These are phyloP conservation scores for Brachypodium distachyon DNA, from an alignment of 202 grass and related monocot genomes.

Conservation along the genomic window DNA sequence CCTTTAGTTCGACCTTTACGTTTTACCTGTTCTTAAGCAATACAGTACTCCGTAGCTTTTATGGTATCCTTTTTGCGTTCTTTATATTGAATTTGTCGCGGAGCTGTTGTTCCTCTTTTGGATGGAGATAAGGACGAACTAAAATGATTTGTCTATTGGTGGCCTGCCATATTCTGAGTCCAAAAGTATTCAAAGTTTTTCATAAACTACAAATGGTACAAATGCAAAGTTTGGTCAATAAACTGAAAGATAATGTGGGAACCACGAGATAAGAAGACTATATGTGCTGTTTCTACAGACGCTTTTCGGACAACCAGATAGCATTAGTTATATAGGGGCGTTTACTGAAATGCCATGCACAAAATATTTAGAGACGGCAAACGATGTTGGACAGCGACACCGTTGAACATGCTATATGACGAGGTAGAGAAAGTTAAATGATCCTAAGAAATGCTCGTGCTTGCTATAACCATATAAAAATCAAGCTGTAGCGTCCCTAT, in stretches of 20 bases:
- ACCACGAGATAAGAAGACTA: background rate
- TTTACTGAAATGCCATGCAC: background rate
- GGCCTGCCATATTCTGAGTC: background rate
- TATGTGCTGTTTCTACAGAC: constrained; percentile 8
- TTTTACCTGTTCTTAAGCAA: constrained; percentile 24
- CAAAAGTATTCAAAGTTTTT: background rate
- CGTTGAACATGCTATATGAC: background rate
- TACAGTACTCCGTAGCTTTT: too few relatives aligned
- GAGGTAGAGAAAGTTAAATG: background rate
- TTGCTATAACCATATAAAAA: background rate
- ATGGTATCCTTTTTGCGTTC: background rate
- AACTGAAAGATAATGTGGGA: background rate
- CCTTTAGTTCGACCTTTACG: constrained; percentile 28
- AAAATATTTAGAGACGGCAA: background rate
- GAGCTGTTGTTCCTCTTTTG: constrained; percentile 12
- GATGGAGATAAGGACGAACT: constrained; percentile 19
- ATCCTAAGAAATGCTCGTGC: background rate
- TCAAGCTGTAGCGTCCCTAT: constrained; percentile 17
- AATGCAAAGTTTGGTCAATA: constrained; percentile 27
- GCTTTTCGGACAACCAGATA: background rate
- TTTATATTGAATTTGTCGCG: constrained; percentile 19
- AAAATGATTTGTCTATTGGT: constrained; percentile 18
- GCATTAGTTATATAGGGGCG: background rate
- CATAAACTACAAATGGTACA: background rate
- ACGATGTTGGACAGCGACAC: background rate